Conservation (phyloP, 1,284 basidiomycete genomes). For the Trametes sp. region DNA sequence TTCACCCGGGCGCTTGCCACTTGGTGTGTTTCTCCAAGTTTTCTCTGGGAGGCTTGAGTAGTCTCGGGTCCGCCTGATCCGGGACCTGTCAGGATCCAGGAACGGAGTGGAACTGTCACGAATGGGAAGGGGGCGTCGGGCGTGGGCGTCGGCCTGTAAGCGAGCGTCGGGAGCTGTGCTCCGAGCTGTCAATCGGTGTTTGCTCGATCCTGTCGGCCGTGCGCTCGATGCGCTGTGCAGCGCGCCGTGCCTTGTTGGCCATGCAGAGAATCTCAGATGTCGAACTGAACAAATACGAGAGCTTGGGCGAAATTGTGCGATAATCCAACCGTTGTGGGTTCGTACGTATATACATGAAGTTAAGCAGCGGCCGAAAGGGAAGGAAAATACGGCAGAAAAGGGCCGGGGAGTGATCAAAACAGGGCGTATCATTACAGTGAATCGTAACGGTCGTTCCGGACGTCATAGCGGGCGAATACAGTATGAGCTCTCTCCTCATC, state of each 20-base stretch:
- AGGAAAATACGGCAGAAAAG: not conserved
- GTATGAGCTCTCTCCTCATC: not conserved
- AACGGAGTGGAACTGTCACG: too few relatives aligned
- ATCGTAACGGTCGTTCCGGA: conserved; percentile 16
- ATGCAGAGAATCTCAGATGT: not conserved
- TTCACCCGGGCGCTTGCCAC: too few relatives aligned
- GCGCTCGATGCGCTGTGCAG: not conserved
- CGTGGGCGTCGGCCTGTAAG: not conserved
- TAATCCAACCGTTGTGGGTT: not conserved
- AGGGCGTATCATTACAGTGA: conserved; percentile 4
- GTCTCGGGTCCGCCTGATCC: too few relatives aligned
- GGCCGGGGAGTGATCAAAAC: not conserved
- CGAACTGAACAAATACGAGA: not conserved
- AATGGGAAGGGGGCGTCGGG: not conserved
- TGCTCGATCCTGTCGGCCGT: too few relatives aligned
- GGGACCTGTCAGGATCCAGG: too few relatives aligned
- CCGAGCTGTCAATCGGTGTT: not conserved
- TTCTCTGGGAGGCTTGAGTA: too few relatives aligned
- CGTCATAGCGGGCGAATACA: not conserved
- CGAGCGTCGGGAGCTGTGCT: conserved; percentile 1
- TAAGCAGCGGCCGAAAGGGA: not conserved
- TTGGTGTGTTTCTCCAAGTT: too few relatives aligned
- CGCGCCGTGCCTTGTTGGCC: not conserved
- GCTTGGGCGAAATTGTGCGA: not conserved
- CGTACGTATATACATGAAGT: not conserved